These are phyloP conservation scores for Fusarium cicatricum DNA, from an alignment of 2,329 filamentous ascomycete genomes.

Conservation along the genomic window DNA sequence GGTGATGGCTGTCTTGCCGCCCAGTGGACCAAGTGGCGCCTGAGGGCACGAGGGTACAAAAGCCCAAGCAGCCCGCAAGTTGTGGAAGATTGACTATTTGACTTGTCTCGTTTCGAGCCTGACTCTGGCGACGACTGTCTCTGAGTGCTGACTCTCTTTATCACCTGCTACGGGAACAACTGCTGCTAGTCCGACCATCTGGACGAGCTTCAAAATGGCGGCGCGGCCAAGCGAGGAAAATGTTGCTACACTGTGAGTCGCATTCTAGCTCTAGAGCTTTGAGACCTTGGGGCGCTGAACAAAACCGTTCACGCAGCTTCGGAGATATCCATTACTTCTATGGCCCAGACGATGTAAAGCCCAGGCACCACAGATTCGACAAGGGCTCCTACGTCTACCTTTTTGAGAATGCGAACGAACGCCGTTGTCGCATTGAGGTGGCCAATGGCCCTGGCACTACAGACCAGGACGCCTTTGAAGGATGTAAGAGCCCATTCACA, in stretches of 20 bases:
- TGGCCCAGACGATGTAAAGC: conserved; percentile 69
- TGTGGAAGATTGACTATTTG: conserved; percentile 16
- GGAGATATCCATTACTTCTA: conserved; percentile 84
- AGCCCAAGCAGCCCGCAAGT: conserved; percentile 33
- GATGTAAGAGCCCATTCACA: conserved; percentile 63
- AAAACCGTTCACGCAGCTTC: conserved; percentile 61
- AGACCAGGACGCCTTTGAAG: conserved; percentile 81
- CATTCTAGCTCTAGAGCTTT: neutral
- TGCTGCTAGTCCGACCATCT: conserved; percentile 1
- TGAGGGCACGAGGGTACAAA: conserved; percentile 37
- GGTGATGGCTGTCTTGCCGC: conserved; percentile 30
- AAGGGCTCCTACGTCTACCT: conserved; percentile 83
- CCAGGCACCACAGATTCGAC: conserved; percentile 82
- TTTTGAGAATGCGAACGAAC: conserved; percentile 75
- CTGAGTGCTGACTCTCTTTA: neutral
- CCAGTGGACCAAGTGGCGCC: conserved; percentile 34
- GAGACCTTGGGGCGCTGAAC: conserved; percentile 16
- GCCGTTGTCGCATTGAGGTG: conserved; percentile 75
- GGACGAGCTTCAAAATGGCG: conserved; percentile 50
- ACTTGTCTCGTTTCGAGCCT: conserved; percentile 2
- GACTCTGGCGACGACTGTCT: conserved; percentile 19
- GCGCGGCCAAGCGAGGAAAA: conserved; percentile 59
- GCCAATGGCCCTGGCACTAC: conserved; percentile 78
- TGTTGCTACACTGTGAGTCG: conserved; percentile 59
- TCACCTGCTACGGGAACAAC: neutral